Percentiles rank a stretch among this genome's conserved stretches.
These are phyloP conservation scores for Leucosporidium creatinivorum DNA, from an alignment of 768 basidiomycete species.

Conservation along the genomic window DNA sequence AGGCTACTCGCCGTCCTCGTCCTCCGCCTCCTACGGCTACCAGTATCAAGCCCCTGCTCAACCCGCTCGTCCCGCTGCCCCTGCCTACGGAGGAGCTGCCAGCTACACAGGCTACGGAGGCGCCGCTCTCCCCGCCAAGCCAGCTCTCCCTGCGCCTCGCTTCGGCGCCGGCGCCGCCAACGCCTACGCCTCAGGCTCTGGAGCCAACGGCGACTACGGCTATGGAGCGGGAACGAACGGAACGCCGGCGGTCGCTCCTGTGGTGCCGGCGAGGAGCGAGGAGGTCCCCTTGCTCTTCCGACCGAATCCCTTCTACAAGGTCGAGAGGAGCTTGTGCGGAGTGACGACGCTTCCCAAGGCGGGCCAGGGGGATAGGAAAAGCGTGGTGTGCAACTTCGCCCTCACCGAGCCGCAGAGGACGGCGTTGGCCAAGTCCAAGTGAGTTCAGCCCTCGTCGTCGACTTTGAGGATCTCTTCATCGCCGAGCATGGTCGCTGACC, in stretches of 20 bases:
- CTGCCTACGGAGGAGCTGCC: no score
- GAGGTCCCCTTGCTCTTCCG: constrained; percentile 31
- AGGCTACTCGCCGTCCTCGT: not conserved
- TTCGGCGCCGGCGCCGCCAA: constrained; percentile 1
- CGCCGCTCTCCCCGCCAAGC: not conserved
- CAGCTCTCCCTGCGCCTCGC: constrained; percentile 4
- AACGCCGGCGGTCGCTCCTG: not conserved
- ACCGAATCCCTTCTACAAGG: constrained; percentile 34
- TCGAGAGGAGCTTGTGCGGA: constrained; percentile 24
- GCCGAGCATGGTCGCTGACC: not conserved
- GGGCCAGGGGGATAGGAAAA: constrained; percentile 64
- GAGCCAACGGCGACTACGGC: not conserved
- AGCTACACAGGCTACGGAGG: not conserved
- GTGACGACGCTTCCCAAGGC: constrained; percentile 41
- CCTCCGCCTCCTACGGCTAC: not conserved
- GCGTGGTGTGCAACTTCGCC: constrained; percentile 56
- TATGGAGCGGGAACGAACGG: not conserved
- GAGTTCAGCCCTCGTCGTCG: constrained; percentile 31
- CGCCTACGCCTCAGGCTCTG: not conserved
- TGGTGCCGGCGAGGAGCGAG: constrained; percentile 5
- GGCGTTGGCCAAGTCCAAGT: constrained; percentile 58
- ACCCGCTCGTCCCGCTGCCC: not conserved
- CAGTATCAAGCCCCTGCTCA: not conserved
- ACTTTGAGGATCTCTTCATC: no score
- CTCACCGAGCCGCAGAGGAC: constrained; percentile 58